Conservation (phyloP, 192 early-diverging fungal species). For the Ramicandelaber brevisporus region DNA sequence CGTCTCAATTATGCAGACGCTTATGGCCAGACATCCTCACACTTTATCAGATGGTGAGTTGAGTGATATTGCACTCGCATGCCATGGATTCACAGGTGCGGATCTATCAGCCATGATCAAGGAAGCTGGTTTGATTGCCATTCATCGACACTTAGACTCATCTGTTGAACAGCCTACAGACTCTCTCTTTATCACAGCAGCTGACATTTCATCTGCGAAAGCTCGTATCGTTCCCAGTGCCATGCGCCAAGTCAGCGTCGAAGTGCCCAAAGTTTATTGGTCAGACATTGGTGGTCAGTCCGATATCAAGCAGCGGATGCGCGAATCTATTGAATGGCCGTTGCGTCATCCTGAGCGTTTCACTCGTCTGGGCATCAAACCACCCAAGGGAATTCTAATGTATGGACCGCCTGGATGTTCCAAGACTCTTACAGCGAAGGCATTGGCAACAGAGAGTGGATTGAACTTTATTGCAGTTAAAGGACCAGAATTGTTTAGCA, state of each 20-base stretch:
- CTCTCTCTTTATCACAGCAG: neutral
- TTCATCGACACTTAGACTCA: slow-evolving; percentile 20
- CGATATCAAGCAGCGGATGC: slow-evolving; percentile 69
- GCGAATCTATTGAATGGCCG: slow-evolving; percentile 97
- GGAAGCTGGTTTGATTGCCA: slow-evolving; percentile 64
- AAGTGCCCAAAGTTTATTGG: slow-evolving; percentile 87
- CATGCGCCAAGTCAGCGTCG: slow-evolving; percentile 69
- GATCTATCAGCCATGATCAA: slow-evolving; percentile 67
- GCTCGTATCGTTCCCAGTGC: slow-evolving; percentile 42
- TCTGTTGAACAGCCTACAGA: neutral
- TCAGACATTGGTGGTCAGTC: slow-evolving; percentile 81
- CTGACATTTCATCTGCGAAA: slow-evolving; percentile 11
- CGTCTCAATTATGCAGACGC: slow-evolving; percentile 38
- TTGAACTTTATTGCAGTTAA: slow-evolving; percentile 97
- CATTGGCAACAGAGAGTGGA: slow-evolving; percentile 83
- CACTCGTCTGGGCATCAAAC: slow-evolving; percentile 61
- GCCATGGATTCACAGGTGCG: slow-evolving; percentile 96
- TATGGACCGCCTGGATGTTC: slow-evolving; percentile 97
- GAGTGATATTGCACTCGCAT: slow-evolving; percentile 22
- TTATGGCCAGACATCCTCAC: slow-evolving; percentile 43
- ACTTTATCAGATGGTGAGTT: slow-evolving; percentile 29
- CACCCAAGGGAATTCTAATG: slow-evolving; percentile 90
- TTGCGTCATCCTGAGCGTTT: slow-evolving; percentile 85
- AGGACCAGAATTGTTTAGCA: slow-evolving; percentile 95
- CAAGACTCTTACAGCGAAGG: slow-evolving; percentile 96